These are phyloP conservation scores for Eragrostis curvula DNA, from an alignment of 176 grass and related monocot species.

Conservation along the genomic window DNA sequence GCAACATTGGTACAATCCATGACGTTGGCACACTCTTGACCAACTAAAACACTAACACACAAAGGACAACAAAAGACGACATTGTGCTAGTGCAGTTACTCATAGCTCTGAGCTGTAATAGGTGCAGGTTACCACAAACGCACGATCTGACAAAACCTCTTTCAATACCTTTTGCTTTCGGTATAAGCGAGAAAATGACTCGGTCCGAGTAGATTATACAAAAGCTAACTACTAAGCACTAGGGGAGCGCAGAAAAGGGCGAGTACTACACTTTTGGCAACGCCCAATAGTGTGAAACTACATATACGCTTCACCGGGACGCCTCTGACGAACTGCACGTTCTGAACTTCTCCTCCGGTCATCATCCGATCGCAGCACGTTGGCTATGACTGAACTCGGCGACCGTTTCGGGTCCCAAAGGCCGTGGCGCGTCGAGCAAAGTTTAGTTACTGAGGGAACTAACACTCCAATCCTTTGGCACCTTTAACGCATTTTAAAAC, in stretches of 20 bases:
- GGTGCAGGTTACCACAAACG: neutral
- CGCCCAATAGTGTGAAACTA: neutral
- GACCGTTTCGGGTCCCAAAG: slow-evolving; percentile 39
- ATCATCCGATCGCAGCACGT: slow-evolving; percentile 18
- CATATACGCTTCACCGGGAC: neutral
- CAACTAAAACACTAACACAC: no score
- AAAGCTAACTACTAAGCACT: neutral
- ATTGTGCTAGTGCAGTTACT: neutral
- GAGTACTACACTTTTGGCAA: neutral
- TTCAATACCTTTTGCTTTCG: neutral
- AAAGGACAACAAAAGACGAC: no score
- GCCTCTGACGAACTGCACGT: slow-evolving; percentile 31
- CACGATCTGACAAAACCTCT: neutral
- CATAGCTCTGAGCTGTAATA: neutral
- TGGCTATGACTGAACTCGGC: neutral
- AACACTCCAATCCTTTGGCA: neutral
- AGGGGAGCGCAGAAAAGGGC: slow-evolving; percentile 19
- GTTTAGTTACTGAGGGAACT: neutral
- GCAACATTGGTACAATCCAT: no score
- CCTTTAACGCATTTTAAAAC: slow-evolving; percentile 21
- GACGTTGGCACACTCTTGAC: no score
- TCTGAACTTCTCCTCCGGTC: neutral
- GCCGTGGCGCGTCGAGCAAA: slow-evolving; percentile 7
- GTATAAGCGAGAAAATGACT: neutral
- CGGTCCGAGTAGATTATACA: neutral